Evolutionary conservation across 225 moss, liverwort and hornwort genomes (phyloP), one percentile per base, ranked within the genome.

Genomic region (Polytrichum formosum): DNA sequence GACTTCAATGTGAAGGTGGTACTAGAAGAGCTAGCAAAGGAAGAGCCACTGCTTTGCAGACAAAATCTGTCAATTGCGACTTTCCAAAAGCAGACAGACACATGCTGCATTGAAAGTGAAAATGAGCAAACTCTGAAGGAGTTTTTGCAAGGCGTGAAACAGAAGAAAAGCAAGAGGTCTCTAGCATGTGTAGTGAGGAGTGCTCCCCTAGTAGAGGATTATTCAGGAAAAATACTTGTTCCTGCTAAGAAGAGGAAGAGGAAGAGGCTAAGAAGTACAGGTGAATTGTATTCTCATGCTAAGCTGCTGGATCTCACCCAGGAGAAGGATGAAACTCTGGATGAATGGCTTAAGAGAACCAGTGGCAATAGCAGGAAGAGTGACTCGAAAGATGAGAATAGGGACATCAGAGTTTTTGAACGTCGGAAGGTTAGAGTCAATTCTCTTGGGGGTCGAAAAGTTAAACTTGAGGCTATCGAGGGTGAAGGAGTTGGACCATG

Each of bases 351-450:
- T n/a, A 82, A 56, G 26, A 82, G 64, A 21, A 28, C 66, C 5
- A 55, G 6, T 1, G 64, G 69, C 62, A 53, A 54, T 4, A 75
- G 64, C 10, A 26, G 25, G 53, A 67, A 23, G 4, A 22, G 18
- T 67, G 53, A 61, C 46, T 73, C 71, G 6, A 63, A 77, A 53
- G 71, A 74, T 37, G 75, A 72, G 8, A 70, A 75, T 20, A 56
- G 61, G 1, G 69, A 62, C 2, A 72, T 78, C 25, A 78, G 53
- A 66, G 82, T 82, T 22, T 82, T 82, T 7, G 74, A 78, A 75
- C 82, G 82, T 68, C 78, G 78, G 37, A 82, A 70, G 65, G 69
- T 82, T 30, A 82, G 73, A 54, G 55, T 75, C 18, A 75, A 75
- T 72, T 69, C 82, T 56, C 17, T 73, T 7, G 53, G 56, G 72